Conservation (phyloP, 2,329 filamentous ascomycete genomes). For the Alternaria sp. region DNA sequence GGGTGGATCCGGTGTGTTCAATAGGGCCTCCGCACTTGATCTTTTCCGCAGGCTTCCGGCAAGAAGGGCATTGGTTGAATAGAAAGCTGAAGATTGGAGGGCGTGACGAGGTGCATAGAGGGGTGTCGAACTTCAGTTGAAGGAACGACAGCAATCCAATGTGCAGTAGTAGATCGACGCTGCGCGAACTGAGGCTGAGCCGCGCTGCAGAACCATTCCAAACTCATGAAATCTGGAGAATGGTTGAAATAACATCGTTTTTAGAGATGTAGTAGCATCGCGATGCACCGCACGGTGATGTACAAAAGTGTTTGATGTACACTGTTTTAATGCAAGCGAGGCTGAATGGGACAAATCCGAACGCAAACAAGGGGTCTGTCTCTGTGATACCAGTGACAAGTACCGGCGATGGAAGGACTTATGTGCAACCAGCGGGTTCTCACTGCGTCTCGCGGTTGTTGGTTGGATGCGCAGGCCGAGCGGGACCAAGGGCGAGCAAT, state of each 20-base stretch:
- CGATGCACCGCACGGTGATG: background rate
- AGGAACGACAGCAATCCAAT: constrained; percentile 9
- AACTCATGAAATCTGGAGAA: background rate
- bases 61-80: constrained; percentile 17
- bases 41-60: constrained; percentile 7
- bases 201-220: constrained; percentile 7
- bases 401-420: constrained; percentile 2
- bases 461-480: constrained; percentile 2
- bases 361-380: background rate
- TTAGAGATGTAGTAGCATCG: background rate
- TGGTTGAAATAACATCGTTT: background rate
- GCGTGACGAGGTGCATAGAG: constrained; percentile 19
- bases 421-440: background rate
- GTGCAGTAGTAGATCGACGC: constrained; percentile 21
- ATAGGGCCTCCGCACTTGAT: constrained; percentile 11
- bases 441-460: background rate
- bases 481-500: constrained; percentile 10
- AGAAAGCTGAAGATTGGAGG: constrained; percentile 12
- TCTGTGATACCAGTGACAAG: constrained; percentile 3
- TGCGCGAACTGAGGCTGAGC: constrained; percentile 25
- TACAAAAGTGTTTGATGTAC: background rate
- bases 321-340: background rate
- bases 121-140: constrained; percentile 13
- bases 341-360: background rate
- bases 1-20: constrained; percentile 28